Evolutionary conservation across 306 rosid species (phyloP), one percentile per base, ranked within the genome.

Genomic region (Fragaria iinumae): DNA sequence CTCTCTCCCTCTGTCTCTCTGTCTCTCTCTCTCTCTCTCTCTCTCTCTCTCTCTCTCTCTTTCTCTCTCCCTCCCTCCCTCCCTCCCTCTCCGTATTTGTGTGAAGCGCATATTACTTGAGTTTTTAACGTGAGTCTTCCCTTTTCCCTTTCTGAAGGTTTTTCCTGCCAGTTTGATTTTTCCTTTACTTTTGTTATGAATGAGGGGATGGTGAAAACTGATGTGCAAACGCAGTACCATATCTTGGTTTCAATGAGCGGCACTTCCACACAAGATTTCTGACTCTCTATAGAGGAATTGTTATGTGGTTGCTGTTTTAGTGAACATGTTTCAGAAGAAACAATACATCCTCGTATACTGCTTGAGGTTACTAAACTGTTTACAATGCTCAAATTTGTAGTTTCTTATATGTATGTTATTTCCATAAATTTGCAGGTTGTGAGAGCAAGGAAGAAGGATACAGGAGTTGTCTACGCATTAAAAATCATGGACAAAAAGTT

Each of bases 401-500:
- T 69, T 52, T 76, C 56, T 64, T 74, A 76, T 70, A 1, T 82
- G 55, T 67, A 38, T 69, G 27, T 27, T 25, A 12, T 59, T 62
- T 4, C 53, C 63, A 47, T 32, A 16, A 65, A 55, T 43, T 65
- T 17, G 60, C 84, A 96, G 98, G 99, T 96, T 84, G 99, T 96
- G 81, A 91, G 99, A 86, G 99, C 99, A 60, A 96, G 86, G 94
- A 96, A 96, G 89, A 96, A 87, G 90, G 96, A 96, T 82, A 75
- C 97, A 0, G 98, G 98, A 80, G 74, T 43, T 70, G 88, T 96
- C 70, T 96, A 92, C 82, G 99, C 99, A 66, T 79, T 96, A 95
- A 96, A 96, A 88, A 93, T 96, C 80, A 96, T 96, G 99, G 99
- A 96, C 83, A 96, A 96, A 78, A 96, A 93, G 66, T 96, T 94